Percentiles rank a stretch among this genome's conserved stretches.
Conservation (phyloP, 495 filamentous ascomycete species). For the Chaetomidium leptoderma region DNA sequence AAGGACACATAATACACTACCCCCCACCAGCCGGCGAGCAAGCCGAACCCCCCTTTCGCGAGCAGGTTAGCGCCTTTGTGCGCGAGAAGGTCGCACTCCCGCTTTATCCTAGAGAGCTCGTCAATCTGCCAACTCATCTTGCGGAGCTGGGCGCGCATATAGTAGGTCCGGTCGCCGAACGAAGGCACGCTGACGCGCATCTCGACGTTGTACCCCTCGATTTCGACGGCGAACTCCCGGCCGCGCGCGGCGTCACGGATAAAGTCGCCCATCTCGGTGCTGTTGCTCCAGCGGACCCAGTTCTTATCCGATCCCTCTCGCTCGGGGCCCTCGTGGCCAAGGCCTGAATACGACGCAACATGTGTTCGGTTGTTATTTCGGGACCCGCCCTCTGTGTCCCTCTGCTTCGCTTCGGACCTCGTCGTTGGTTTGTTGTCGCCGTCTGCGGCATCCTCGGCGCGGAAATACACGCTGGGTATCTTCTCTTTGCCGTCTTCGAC, state of each 20-base stretch:
- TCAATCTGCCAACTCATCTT: slow-evolving; percentile 66
- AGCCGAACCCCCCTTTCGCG: slow-evolving; percentile 70
- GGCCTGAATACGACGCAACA: slow-evolving; percentile 58
- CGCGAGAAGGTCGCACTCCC: slow-evolving; percentile 74
- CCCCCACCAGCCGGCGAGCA: slow-evolving; percentile 73
- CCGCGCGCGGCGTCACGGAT: slow-evolving; percentile 84
- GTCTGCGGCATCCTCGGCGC: slow-evolving; percentile 67
- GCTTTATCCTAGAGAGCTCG: slow-evolving; percentile 64
- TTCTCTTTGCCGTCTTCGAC: slow-evolving; percentile 56
- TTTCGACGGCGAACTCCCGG: slow-evolving; percentile 77
- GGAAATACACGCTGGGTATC: slow-evolving; percentile 71
- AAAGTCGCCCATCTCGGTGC: slow-evolving; percentile 92
- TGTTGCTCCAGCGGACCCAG: slow-evolving; percentile 87
- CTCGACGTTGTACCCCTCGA: slow-evolving; percentile 65
- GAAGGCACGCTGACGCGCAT: slow-evolving; percentile 77
- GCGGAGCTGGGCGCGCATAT: slow-evolving; percentile 69
- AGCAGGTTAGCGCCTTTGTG: slow-evolving; percentile 72
- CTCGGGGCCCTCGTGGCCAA: slow-evolving; percentile 49
- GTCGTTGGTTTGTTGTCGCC: slow-evolving; percentile 44
- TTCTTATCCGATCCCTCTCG: slow-evolving; percentile 40
- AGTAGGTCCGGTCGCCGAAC: slow-evolving; percentile 85
- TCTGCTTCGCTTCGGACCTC: slow-evolving; percentile 28
- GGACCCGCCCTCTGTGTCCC: slow-evolving; percentile 15
- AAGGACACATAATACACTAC: slow-evolving; percentile 76
- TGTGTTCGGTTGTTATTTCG: slow-evolving; percentile 22